Base-by-base conservation (phyloP, 2,329 filamentous ascomycete species). In the Fusarium transvaalense region DNA sequence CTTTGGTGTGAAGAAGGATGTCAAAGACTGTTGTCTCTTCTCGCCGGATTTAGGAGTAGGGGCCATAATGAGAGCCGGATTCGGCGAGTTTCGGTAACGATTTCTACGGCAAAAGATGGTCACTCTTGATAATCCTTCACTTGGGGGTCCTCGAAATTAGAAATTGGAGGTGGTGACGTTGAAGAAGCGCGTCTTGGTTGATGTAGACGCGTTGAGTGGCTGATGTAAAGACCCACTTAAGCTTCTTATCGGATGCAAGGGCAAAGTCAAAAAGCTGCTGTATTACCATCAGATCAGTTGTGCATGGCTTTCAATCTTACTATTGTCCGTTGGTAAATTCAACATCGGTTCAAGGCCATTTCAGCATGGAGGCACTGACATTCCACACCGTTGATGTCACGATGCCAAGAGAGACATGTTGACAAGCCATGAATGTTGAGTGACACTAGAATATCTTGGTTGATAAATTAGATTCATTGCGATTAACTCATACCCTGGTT, bases 11-110 rank as follows among this genome's bases (percentile, higher is more conserved):
- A 97, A 97, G 80, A 97, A 97, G 76, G 89, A 94, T 5, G 93
- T 96, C 64, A 97, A 90, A 1, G 93, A 92, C 70, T 91, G 87
- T 76, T 97, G 93, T 73, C 91, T 92, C 79, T 91, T 92, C 56
- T 78, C 81, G 29, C 80, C 71, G 0, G 81, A 69, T 52, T 82
- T 83, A 2, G 82, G 60, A 39, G 71, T 55, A 12, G 79, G 78
- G 21, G 79, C 72, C 79, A 81, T 81, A 15, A 19, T 69, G 56
- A n/a, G 47, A 27, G 37, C 32, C 21, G 21, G 37, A 15, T 23
- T n/a, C 29, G 43, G 38, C 19, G 29, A 25, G 7, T 45, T 43
- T 56, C 34, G 47, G 23, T 19, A 15, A 10, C 52, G 35, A 23
- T 34, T 32, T 68, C 42, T 45, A 42, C 32, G 53, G 46, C 35